phyloP scores from a whole-genome alignment of 352 stramenopile species.

The Poterioochromonas sp. region DNA sequence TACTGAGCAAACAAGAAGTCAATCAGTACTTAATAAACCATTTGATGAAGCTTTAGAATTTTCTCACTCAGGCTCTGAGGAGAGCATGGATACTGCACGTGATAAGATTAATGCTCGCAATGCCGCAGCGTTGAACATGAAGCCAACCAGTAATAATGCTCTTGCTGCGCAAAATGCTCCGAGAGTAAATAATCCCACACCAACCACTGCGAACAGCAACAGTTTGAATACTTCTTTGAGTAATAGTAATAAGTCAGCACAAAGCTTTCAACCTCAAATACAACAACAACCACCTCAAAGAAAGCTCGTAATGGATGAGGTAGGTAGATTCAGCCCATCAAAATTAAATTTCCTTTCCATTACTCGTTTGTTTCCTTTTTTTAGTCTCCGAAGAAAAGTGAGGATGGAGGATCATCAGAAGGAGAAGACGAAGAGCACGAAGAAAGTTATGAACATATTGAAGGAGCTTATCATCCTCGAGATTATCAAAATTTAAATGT shows the following conservation, averaged over 20 bases:
- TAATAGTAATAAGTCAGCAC: not conserved
- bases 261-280: not conserved
- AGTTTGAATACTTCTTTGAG: conserved; percentile 15
- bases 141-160: not conserved
- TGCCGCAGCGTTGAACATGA: not conserved
- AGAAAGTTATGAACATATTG: conserved; percentile 35
- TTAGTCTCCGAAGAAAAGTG: not conserved
- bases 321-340: not conserved
- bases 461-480: conserved; percentile 64
- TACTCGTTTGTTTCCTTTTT: not conserved
- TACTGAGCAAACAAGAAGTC: not conserved
- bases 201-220: conserved; percentile 11
- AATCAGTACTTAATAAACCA: conserved; percentile 37
- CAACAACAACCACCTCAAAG: not conserved
- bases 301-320: not conserved
- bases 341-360: not conserved
- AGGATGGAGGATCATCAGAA: not conserved
- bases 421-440: conserved; percentile 30
- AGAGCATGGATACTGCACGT: conserved; percentile 6
- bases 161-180: not conserved
- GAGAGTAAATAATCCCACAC: not conserved
- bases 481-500: conserved; percentile 75
- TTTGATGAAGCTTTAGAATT: conserved; percentile 45
- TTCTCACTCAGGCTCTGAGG: conserved; percentile 33
- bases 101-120: conserved; percentile 12